Conservation (phyloP, 768 basidiomycete species). For the Hemileccinum rubropunctum region DNA sequence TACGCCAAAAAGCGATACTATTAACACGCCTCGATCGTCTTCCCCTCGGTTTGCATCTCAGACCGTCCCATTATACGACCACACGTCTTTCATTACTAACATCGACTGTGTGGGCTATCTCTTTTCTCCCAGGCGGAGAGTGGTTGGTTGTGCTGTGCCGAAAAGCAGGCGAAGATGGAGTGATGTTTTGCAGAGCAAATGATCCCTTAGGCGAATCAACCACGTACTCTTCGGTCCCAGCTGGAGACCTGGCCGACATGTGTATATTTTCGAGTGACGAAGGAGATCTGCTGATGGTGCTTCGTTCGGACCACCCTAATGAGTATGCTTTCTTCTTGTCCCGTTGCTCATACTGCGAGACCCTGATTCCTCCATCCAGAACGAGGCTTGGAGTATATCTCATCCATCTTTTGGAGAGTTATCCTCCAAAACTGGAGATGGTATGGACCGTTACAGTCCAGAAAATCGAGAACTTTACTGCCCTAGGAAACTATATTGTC, state of each 20-base stretch:
- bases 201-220: not conserved
- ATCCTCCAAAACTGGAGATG: not conserved
- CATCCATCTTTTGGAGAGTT: not conserved
- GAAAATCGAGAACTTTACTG: slow-evolving; percentile 1
- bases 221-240: not conserved
- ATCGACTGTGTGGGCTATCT: slow-evolving; percentile 2
- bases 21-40: slow-evolving; percentile 5
- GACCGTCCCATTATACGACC: not conserved
- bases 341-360: not conserved
- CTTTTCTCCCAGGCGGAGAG: slow-evolving; percentile 10
- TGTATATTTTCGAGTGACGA: not conserved
- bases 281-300: not conserved
- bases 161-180: not conserved
- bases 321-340: not conserved
- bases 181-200: slow-evolving; percentile 6
- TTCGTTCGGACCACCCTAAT: slow-evolving; percentile 1
- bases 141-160: slow-evolving; percentile 10
- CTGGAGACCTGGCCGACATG: not conserved
- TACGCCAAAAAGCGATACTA: slow-evolving; percentile 5
- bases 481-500: slow-evolving; percentile 3
- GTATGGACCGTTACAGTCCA: not conserved
- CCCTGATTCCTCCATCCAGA: not conserved
- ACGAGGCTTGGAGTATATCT: slow-evolving; percentile 2
- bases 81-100: not conserved
- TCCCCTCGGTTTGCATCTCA: not conserved